Base-by-base conservation (phyloP, 805 yeast species). In the Metschnikowia bowlesiae region DNA sequence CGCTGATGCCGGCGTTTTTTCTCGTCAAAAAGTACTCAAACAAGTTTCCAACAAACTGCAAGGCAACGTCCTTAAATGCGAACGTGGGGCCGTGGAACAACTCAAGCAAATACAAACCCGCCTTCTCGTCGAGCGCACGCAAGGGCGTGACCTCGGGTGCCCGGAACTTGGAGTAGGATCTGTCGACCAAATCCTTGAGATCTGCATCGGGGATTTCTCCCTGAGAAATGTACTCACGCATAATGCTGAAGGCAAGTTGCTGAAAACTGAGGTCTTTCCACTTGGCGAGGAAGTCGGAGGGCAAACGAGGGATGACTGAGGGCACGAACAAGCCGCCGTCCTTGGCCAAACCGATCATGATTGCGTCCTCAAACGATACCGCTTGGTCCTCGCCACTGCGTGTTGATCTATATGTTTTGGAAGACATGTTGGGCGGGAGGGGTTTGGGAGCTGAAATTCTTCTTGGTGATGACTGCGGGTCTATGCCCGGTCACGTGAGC, bases 21-120 rank as follows among this genome's bases (percentile, higher is more conserved):
- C 96, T 85, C 52, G 78, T 74, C 61, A 94, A 75, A 71, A 94
- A 94, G 71, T 80, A 94, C 71, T 94, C 99, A 68, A 94, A 94
- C 59, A 94, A 76, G 74, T 94, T 94, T 60, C 99, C 99, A 44
- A 94, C 95, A 69, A 94, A 92, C 70, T 94, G 99, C 65, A 94
- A 79, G 4, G 99, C 99, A 56, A 94, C 99, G 68, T 94, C 99
- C 71, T 94, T 94, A 78, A 94, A 94, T 13, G 99, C 99, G 65
- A 92, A 94, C 4, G 99, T 94, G 56, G 99, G 99, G 35, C 99
- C 99, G 66, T 94, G 99, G 83, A 94, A 94, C 52, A 94, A 78
- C 71, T 94, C 99, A 62, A 94, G 77, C 49, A 94, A 72, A 65
- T 88, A 85, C 53, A 92, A 72, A 51, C 82, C 79, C 44, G 80